Conservation (phyloP, 352 stramenopile genomes). For the Phytopythium oedochilum region DNA sequence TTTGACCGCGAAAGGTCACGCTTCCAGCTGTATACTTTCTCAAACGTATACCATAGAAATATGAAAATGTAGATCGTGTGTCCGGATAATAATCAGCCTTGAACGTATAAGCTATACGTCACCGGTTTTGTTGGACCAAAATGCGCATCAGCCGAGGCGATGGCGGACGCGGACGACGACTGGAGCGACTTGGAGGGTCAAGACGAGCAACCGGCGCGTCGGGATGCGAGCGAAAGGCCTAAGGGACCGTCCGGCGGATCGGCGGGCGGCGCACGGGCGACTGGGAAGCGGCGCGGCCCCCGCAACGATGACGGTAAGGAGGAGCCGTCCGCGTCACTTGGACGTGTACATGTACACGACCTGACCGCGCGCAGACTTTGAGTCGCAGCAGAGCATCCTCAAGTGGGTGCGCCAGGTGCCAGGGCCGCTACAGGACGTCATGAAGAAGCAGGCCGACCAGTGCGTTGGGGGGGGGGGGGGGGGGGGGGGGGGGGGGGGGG, state of each 20-base stretch:
- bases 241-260: no score
- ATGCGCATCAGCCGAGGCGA: conserved; percentile 1
- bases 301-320: conserved; percentile 1
- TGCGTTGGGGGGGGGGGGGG: no score
- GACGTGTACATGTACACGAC: no score
- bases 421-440: conserved; percentile 67
- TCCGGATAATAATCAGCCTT: not conserved
- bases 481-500: no score
- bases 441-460: conserved; percentile 63
- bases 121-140: not conserved
- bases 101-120: not conserved
- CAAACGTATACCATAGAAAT: not conserved
- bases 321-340: no score
- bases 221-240: no score
- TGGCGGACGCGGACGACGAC: conserved; percentile 6
- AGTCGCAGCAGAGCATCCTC: conserved; percentile 66
- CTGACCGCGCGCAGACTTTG: conserved; percentile 19
- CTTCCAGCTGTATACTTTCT: not conserved
- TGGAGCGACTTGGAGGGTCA: conserved; percentile 4
- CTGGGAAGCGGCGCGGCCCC: not conserved
- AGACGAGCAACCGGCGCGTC: not conserved
- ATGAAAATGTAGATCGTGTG: not conserved
- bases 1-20: conserved; percentile 2
- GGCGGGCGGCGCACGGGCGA: not conserved
- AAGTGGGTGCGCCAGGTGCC: conserved; percentile 75